Evolutionary conservation across 306 rosid genomes (phyloP), one percentile per base, ranked within the genome.

Genomic region (Cucurbita pepo): DNA sequence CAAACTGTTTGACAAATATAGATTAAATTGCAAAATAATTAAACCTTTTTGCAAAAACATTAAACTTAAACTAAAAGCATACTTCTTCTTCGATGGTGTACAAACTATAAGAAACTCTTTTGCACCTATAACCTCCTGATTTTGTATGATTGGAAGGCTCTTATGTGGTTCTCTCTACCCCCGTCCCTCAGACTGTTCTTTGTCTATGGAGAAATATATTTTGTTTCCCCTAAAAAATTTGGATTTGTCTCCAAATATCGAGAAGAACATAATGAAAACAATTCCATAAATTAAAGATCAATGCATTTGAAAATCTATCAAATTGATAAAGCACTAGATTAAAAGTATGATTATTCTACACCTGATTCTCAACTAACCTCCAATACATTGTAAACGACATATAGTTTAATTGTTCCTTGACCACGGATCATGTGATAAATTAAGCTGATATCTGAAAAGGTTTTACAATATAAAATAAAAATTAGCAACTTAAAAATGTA

Each of bases 371-470:
- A 48, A 85, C 85, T 84, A 64, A 94, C 99, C 96, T 94, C 97
- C 85, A 91, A 80, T 73, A 94, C 90, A 81, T 94, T 94, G 88
- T 94, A 94, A 75, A 94, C 99, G 77, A 91, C 97, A 60, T 94
- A 94, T 44, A 94, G 59, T 84, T 94, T 94, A 78, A 94, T 83
- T 75, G 97, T 94, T 81, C 99, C 97, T 84, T 94, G 95, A 84
- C 99, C 97, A 43, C 97, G 97, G 74, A 94, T 94, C 95, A 94
- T 94, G 87, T 94, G 99, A 88, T 94, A 94, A 81, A 94, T 94
- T 84, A 94, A 89, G 84, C 97, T 94, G 88, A 94, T 94, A 81
- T 94, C 97, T 94, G 85, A 70, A 71, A 67, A 69, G 14, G 44
- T 13, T 47, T 69, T 77, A 78, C 34, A 74, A 44, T 72, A 62